These are phyloP conservation scores for Scheffersomyces ergatensis DNA, from an alignment of 805 yeast species.

Conservation along the genomic window DNA sequence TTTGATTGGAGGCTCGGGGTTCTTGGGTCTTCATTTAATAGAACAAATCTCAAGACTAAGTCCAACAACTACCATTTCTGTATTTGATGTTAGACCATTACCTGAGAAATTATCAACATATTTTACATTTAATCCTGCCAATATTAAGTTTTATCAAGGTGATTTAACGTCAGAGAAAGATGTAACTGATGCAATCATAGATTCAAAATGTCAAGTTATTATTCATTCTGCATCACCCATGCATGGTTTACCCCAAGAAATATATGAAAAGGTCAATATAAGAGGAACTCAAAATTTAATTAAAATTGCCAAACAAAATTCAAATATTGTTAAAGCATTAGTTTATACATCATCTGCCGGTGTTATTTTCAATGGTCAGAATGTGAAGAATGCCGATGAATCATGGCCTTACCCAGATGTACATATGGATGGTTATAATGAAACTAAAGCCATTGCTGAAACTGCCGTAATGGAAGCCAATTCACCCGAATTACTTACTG, in stretches of 20 bases:
- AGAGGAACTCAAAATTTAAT: slow-evolving; percentile 80
- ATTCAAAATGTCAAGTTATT: slow-evolving; percentile 64
- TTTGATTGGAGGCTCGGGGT: slow-evolving; percentile 94
- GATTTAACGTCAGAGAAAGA: slow-evolving; percentile 78
- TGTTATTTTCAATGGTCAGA: slow-evolving; percentile 94
- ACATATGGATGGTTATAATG: slow-evolving; percentile 96
- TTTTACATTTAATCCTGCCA: slow-evolving; percentile 66
- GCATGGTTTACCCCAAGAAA: slow-evolving; percentile 78
- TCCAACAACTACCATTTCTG: slow-evolving; percentile 73
- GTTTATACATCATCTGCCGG: slow-evolving; percentile 98
- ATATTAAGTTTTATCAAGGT: slow-evolving; percentile 68
- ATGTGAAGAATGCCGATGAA: slow-evolving; percentile 89
- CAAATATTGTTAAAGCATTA: slow-evolving; percentile 51
- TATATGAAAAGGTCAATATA: slow-evolving; percentile 88
- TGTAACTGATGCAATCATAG: slow-evolving; percentile 58
- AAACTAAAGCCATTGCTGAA: slow-evolving; percentile 92
- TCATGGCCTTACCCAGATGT: slow-evolving; percentile 86
- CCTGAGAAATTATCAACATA: slow-evolving; percentile 69
- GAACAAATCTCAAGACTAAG: slow-evolving; percentile 71
- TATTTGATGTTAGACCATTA: slow-evolving; percentile 87
- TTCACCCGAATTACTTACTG: slow-evolving; percentile 61
- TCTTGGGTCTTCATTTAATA: slow-evolving; percentile 85
- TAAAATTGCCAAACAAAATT: slow-evolving; percentile 52
- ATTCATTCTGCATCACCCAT: slow-evolving; percentile 97
- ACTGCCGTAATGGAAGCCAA: slow-evolving; percentile 74